phyloP scores from a whole-genome alignment of 2,329 filamentous ascomycete genomes.

The Fusarium verrucosum region DNA sequence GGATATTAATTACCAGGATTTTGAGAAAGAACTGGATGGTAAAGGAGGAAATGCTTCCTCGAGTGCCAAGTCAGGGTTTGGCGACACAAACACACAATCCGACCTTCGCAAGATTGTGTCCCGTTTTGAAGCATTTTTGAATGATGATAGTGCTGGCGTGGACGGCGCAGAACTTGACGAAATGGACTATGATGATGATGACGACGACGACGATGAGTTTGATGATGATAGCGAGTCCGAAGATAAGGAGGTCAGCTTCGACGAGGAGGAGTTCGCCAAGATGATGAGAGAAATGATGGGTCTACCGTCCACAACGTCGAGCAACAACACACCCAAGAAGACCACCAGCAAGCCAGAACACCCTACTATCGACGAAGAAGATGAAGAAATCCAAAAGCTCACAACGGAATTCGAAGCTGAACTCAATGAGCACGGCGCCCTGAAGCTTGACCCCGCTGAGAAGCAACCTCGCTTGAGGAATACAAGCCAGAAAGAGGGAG shows the following conservation, averaged over 20 bases:
- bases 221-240: slow-evolving; percentile 70
- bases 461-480: slow-evolving; percentile 46
- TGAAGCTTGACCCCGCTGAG: slow-evolving; percentile 60
- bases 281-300: slow-evolving; percentile 97
- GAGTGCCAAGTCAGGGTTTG: slow-evolving; percentile 59
- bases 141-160: slow-evolving; percentile 81
- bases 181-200: slow-evolving; percentile 73
- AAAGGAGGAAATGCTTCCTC: slow-evolving; percentile 52
- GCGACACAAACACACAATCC: slow-evolving; percentile 72
- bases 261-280: slow-evolving; percentile 83
- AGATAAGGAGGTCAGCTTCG: slow-evolving; percentile 79
- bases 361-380: slow-evolving; percentile 58
- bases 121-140: slow-evolving; percentile 90
- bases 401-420: slow-evolving; percentile 78
- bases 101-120: slow-evolving; percentile 91
- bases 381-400: slow-evolving; percentile 70
- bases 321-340: background rate
- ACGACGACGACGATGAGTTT: slow-evolving; percentile 60
- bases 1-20: slow-evolving; percentile 88
- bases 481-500: slow-evolving; percentile 36
- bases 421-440: slow-evolving; percentile 72
- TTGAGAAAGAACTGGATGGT: slow-evolving; percentile 79
- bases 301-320: slow-evolving; percentile 51
- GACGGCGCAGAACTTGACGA: slow-evolving; percentile 80
- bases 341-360: background rate